These are phyloP conservation scores for Cladosporium halotolerans DNA, from an alignment of 2,329 filamentous ascomycete genomes.

Conservation along the genomic window DNA sequence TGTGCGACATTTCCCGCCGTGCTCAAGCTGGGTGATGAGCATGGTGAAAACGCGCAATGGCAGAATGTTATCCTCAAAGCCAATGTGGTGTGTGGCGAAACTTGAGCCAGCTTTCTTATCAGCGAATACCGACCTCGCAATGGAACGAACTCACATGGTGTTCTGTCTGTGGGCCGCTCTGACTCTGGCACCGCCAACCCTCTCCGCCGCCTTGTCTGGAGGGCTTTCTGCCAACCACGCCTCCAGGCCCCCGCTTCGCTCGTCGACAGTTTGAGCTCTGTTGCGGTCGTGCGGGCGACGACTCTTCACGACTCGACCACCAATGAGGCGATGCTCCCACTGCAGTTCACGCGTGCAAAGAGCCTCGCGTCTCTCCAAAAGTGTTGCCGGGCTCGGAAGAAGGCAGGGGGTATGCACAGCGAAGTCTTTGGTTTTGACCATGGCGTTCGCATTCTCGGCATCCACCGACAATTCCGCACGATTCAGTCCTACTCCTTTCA, in stretches of 20 bases:
- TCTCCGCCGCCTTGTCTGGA: not conserved
- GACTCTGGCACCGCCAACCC: not conserved
- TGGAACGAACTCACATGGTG: constrained; percentile 14
- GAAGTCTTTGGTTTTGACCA: constrained; percentile 15
- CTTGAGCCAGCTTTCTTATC: not conserved
- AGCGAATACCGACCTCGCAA: too few relatives aligned
- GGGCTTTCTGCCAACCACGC: constrained; percentile 10
- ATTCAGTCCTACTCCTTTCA: constrained; percentile 15
- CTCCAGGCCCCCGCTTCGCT: constrained; percentile 9
- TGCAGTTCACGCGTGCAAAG: constrained; percentile 13
- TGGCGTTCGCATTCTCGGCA: not conserved
- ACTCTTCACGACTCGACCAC: constrained; percentile 17
- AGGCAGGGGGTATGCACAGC: constrained; percentile 12
- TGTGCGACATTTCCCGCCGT: constrained; percentile 61
- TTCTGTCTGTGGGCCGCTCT: constrained; percentile 18
- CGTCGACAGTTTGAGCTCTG: constrained; percentile 13
- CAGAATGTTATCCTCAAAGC: constrained; percentile 60
- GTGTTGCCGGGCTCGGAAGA: constrained; percentile 16
- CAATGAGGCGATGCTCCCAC: constrained; percentile 16
- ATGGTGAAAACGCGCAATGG: constrained; percentile 54
- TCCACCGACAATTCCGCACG: not conserved
- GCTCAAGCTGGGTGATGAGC: constrained; percentile 59
- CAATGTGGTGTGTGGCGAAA: constrained; percentile 50
- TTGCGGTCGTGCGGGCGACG: constrained; percentile 16
- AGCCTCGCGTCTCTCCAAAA: constrained; percentile 17